phyloP scores from a whole-genome alignment of 805 yeast species.

The Lipomyces spencermartinsiae region DNA sequence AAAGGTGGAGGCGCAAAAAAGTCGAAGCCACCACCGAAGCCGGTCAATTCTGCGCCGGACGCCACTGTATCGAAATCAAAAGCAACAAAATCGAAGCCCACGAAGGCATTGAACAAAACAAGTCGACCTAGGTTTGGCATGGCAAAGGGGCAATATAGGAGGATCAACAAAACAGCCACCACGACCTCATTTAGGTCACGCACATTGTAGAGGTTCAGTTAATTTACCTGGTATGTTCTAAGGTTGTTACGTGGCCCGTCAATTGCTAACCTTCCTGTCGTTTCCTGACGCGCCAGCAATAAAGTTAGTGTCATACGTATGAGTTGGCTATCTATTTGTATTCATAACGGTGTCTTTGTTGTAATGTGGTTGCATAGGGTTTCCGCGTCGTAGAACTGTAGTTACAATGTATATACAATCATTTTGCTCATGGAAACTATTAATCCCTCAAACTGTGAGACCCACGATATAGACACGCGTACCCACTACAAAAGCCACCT shows the following conservation, averaged over 20 bases:
- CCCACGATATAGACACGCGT: not conserved
- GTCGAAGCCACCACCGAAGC: constrained; percentile 7
- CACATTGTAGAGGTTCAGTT: not conserved
- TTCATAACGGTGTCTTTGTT: not conserved
- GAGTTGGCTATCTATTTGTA: not conserved
- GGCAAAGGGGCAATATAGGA: not conserved
- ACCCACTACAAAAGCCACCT: not conserved
- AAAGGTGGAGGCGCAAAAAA: constrained; percentile 5
- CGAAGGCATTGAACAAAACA: constrained; percentile 5
- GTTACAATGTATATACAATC: not conserved
- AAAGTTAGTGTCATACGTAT: not conserved
- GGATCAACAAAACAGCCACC: not conserved
- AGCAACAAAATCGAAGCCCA: constrained; percentile 2
- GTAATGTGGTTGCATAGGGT: not conserved
- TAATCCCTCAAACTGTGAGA: not conserved
- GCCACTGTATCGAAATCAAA: not conserved
- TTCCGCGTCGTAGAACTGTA: not conserved
- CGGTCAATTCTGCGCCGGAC: not conserved
- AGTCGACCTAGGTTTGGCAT: not conserved
- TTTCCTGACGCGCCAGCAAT: not conserved
- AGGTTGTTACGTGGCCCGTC: not conserved
- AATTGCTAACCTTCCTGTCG: not conserved
- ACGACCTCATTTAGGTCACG: not conserved
- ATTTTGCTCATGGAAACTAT: not conserved
- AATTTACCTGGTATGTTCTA: not conserved